Percentiles rank a stretch among this genome's conserved stretches.
Conservation (phyloP, 371 early-diverging fungal species). For the Choanephora cucurbitarum region DNA sequence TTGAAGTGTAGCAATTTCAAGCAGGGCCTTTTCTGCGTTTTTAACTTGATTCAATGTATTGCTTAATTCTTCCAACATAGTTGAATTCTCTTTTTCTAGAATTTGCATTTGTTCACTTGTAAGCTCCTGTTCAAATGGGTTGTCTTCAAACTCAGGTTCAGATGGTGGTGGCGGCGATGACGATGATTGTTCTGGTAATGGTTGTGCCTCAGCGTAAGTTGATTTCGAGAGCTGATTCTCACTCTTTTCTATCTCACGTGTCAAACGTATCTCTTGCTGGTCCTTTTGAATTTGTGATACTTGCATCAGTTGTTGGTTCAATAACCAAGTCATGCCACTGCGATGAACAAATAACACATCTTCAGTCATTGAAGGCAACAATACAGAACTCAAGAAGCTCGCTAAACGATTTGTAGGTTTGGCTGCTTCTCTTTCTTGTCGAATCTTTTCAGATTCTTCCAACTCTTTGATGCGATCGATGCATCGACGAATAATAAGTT, state of each 20-base stretch:
- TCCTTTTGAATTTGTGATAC: conserved; percentile 56
- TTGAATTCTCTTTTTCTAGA: conserved; percentile 62
- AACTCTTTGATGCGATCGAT: conserved; percentile 55
- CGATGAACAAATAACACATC: conserved; percentile 51
- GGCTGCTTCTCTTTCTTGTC: conserved; percentile 19
- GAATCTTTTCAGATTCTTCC: conserved; percentile 45
- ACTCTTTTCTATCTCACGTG: conserved; percentile 53
- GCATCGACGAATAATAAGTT: conserved; percentile 54
- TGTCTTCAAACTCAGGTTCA: neutral
- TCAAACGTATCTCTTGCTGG: conserved; percentile 56
- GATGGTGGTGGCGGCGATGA: conserved; percentile 3
- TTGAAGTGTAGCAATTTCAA: conserved; percentile 71
- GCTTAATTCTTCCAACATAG: conserved; percentile 62
- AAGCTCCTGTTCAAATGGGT: conserved; percentile 26
- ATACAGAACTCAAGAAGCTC: conserved; percentile 22
- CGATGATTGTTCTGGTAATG: too few species aligned
- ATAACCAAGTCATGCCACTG: conserved; percentile 54
- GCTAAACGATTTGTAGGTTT: conserved; percentile 19
- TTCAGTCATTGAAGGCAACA: conserved; percentile 22
- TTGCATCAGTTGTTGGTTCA: conserved; percentile 54
- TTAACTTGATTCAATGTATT: conserved; percentile 63
- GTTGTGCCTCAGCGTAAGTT: neutral
- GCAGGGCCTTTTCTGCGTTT: conserved; percentile 64
- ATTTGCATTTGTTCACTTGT: conserved; percentile 62
- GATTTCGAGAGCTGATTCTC: conserved; percentile 45